Evolutionary conservation across 148 eudicot genomes (phyloP).

Genomic region (Rhododendron molle): DNA sequence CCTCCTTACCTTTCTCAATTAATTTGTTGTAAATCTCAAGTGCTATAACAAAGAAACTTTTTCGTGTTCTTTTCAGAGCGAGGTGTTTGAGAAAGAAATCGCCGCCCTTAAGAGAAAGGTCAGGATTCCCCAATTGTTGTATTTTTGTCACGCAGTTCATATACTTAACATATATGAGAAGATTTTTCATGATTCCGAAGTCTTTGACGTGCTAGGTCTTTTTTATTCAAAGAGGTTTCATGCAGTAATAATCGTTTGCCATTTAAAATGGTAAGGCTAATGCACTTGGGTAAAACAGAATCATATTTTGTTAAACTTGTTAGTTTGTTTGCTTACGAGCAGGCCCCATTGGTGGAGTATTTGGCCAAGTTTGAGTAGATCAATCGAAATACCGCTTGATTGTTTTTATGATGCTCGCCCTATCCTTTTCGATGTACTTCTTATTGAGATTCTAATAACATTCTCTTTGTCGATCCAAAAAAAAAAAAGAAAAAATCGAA

Average conservation of each 20-base stretch:
- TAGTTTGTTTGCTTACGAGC: background rate
- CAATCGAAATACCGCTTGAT: too few relatives aligned
- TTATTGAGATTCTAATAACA: too few relatives aligned
- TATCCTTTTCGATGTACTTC: too few relatives aligned
- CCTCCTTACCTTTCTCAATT: background rate
- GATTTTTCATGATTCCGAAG: background rate
- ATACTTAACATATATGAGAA: background rate
- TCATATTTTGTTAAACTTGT: background rate
- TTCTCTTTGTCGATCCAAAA: too few relatives aligned
- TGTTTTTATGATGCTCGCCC: too few relatives aligned
- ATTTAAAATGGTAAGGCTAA: background rate
- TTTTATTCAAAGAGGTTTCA: background rate
- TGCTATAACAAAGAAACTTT: background rate
- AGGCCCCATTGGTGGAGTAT: background rate
- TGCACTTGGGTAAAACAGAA: background rate
- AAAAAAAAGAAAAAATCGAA: too few relatives aligned
- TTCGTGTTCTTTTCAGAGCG: conserved; percentile 21
- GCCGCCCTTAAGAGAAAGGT: conserved; percentile 31
- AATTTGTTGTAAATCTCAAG: background rate
- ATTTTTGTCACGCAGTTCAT: background rate
- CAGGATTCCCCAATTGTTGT: background rate
- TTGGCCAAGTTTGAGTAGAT: background rate
- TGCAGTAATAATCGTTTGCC: background rate
- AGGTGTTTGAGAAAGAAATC: conserved; percentile 25
- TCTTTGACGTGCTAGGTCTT: background rate